A percentile compares a stretch with the other conserved stretches of the same genome.
Evolutionary conservation across 1,284 basidiomycete species (phyloP).

Genomic region (Melampsora medusae): DNA sequence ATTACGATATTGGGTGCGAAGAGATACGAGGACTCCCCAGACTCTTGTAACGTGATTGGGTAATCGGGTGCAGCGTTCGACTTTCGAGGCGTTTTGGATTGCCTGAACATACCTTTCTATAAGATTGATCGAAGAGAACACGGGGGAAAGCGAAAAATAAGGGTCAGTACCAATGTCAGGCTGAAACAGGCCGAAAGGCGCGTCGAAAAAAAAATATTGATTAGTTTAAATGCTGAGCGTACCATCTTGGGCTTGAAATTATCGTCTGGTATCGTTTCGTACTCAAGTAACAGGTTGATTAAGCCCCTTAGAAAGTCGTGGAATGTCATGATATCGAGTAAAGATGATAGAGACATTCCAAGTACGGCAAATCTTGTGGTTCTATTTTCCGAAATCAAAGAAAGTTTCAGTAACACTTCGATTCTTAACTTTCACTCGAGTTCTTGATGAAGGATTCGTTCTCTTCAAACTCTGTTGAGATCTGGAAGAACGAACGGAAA

Average conservation of each 20-base stretch:
- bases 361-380: conserved; percentile 74
- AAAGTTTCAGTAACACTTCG: background rate
- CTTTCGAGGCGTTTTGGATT: conserved; percentile 62
- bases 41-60: conserved; percentile 63
- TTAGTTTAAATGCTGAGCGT: conserved; percentile 45
- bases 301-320: conserved; percentile 72
- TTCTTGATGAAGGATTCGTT: background rate
- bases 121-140: conserved; percentile 36
- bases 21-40: conserved; percentile 68
- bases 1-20: conserved; percentile 65
- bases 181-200: background rate
- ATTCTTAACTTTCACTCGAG: background rate
- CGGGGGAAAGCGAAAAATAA: background rate
- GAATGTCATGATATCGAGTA: conserved; percentile 74
- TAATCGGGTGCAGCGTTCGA: conserved; percentile 64
- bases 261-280: conserved; percentile 74
- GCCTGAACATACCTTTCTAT: conserved; percentile 58
- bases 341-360: conserved; percentile 72
- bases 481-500: background rate
- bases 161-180: background rate
- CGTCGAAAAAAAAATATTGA: conserved; percentile 20
- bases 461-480: too few relatives aligned
- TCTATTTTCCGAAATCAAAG: conserved; percentile 55
- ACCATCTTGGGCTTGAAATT: conserved; percentile 76
- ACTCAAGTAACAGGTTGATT: conserved; percentile 69